A percentile compares a stretch with the other conserved stretches of the same genome.
phyloP scores from a whole-genome alignment of 2,329 filamentous ascomycete genomes.

The Arthrobotrys entomopaga region DNA sequence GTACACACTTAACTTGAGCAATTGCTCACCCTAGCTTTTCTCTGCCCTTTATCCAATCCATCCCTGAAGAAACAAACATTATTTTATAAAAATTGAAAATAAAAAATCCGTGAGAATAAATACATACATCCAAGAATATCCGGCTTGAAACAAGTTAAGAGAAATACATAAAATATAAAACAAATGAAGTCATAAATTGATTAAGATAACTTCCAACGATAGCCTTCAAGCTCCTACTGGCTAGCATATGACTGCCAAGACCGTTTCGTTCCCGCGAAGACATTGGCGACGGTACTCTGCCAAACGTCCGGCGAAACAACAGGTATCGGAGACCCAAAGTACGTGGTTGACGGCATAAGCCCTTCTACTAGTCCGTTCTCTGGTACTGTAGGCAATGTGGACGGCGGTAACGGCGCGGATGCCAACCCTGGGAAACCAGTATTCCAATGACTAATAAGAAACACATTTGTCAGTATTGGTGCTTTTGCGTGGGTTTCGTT shows the following conservation, averaged over 20 bases:
- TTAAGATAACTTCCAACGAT: too few species aligned
- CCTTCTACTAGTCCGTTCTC: slow-evolving; percentile 66
- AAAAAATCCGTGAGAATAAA: background rate
- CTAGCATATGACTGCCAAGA: slow-evolving; percentile 56
- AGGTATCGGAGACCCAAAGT: slow-evolving; percentile 45
- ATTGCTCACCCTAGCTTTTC: too few species aligned
- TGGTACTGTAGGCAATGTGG: slow-evolving; percentile 63
- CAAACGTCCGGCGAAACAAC: slow-evolving; percentile 46
- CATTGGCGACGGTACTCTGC: slow-evolving; percentile 56
- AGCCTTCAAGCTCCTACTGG: slow-evolving; percentile 12
- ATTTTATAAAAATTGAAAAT: background rate
- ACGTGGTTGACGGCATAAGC: slow-evolving; percentile 66
- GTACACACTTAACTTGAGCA: too few species aligned
- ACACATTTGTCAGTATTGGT: background rate
- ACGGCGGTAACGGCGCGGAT: slow-evolving; percentile 63
- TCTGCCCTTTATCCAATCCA: too few species aligned
- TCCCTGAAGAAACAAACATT: too few species aligned
- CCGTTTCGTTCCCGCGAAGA: slow-evolving; percentile 59
- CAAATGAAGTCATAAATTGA: too few species aligned
- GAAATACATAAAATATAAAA: background rate
- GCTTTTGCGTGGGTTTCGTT: background rate
- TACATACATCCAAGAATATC: slow-evolving; percentile 1
- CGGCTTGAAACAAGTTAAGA: background rate
- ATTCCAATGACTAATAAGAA: slow-evolving; percentile 81
- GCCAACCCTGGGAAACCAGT: slow-evolving; percentile 74